phyloP scores from a whole-genome alignment of 805 yeast genomes.

The Candida endomychidarum region DNA sequence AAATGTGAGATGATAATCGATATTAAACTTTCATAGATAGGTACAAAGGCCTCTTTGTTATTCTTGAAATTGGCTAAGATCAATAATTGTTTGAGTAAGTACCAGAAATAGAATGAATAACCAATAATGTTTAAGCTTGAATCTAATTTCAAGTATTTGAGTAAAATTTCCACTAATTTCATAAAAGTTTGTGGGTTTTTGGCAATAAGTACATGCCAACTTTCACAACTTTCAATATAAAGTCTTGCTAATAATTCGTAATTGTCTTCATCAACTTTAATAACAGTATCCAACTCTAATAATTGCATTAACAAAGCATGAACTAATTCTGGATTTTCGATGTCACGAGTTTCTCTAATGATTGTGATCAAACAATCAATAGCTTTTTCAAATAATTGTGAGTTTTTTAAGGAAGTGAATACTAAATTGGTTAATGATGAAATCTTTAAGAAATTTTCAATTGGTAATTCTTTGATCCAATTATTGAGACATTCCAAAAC shows the following conservation, averaged over 20 bases:
- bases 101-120: slow-evolving; percentile 94
- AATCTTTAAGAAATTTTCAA: slow-evolving; percentile 63
- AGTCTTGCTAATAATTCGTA: slow-evolving; percentile 71
- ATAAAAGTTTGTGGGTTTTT: slow-evolving; percentile 60
- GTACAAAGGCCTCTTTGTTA: slow-evolving; percentile 50
- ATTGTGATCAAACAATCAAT: slow-evolving; percentile 84
- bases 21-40: slow-evolving; percentile 58
- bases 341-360: slow-evolving; percentile 77
- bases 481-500: slow-evolving; percentile 77
- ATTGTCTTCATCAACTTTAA: slow-evolving; percentile 62
- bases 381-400: slow-evolving; percentile 77
- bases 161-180: slow-evolving; percentile 67
- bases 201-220: slow-evolving; percentile 89
- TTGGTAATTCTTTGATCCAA: slow-evolving; percentile 87
- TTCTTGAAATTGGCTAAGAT: slow-evolving; percentile 56
- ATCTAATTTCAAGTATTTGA: slow-evolving; percentile 69
- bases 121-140: slow-evolving; percentile 86
- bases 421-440: slow-evolving; percentile 67
- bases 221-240: slow-evolving; percentile 89
- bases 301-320: slow-evolving; percentile 69
- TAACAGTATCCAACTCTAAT: slow-evolving; percentile 54
- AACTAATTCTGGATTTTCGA: slow-evolving; percentile 60
- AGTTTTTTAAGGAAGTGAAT: slow-evolving; percentile 58
- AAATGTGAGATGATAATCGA: slow-evolving; percentile 65
- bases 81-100: slow-evolving; percentile 69